phyloP scores from a whole-genome alignment of 805 yeast genomes.

The Lipomyces yamadae region DNA sequence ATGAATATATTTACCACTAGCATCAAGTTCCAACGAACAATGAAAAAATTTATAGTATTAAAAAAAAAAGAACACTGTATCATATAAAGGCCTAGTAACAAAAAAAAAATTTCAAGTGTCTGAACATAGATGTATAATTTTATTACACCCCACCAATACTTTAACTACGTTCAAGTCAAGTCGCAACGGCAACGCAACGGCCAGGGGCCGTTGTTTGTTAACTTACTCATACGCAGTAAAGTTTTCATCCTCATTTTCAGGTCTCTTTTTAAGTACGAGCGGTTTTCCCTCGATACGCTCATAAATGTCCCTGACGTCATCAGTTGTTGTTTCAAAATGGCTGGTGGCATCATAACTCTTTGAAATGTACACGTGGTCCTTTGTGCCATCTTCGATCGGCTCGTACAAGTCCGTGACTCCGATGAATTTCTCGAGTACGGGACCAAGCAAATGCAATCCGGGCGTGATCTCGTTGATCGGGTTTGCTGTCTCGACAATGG shows the following conservation, averaged over 20 bases:
- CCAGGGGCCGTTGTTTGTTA: no score
- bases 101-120: background rate
- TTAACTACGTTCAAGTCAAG: background rate
- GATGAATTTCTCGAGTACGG: conserved; percentile 81
- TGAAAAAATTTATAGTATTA: background rate
- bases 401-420: conserved; percentile 90
- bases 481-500: conserved; percentile 88
- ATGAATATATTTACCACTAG: background rate
- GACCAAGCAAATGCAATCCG: conserved; percentile 88
- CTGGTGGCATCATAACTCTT: conserved; percentile 92
- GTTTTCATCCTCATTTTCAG: conserved; percentile 63
- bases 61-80: background rate
- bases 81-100: background rate
- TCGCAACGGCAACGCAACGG: no score
- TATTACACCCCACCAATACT: background rate
- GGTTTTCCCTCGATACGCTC: conserved; percentile 92
- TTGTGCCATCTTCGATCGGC: conserved; percentile 81
- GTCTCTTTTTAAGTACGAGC: conserved; percentile 78
- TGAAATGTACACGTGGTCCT: conserved; percentile 79
- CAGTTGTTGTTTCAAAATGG: conserved; percentile 95
- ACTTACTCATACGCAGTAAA: conserved; percentile 33
- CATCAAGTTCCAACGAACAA: background rate
- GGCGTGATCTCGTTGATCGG: conserved; percentile 93
- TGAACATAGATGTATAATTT: background rate
- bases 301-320: conserved; percentile 93